Conservation (phyloP, 2,329 filamentous ascomycete genomes). For the Hypoxylon sp. region DNA sequence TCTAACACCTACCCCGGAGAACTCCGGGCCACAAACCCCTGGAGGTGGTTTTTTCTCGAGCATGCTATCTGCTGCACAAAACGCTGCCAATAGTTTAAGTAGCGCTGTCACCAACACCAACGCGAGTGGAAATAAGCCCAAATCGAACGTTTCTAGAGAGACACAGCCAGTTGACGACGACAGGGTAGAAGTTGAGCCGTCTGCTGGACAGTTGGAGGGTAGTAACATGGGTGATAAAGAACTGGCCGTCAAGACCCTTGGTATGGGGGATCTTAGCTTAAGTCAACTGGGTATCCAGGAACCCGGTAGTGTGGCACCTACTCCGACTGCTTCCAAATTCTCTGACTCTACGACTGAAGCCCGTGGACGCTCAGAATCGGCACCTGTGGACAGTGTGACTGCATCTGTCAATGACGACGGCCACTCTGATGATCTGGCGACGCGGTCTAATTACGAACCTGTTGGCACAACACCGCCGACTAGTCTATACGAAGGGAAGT, state of each 20-base stretch:
- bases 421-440: conserved; percentile 56
- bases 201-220: conserved; percentile 59
- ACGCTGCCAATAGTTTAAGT: conserved; percentile 82
- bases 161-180: conserved; percentile 55
- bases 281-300: conserved; percentile 87
- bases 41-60: conserved; percentile 90
- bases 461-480: conserved; percentile 72
- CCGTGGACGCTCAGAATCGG: conserved; percentile 70
- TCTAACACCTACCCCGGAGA: conserved; percentile 82
- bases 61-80: conserved; percentile 93
- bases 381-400: conserved; percentile 64
- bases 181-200: conserved; percentile 63
- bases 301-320: conserved; percentile 66
- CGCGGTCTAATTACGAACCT: conserved; percentile 68
- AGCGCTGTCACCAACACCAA: conserved; percentile 80
- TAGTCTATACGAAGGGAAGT: conserved; percentile 75
- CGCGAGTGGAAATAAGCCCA: conserved; percentile 66
- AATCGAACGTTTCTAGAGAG: conserved; percentile 53
- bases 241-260: conserved; percentile 88
- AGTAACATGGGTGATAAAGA: conserved; percentile 71
- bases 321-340: conserved; percentile 70
- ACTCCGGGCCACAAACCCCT: conserved; percentile 65
- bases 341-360: conserved; percentile 62
- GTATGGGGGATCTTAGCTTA: conserved; percentile 88
- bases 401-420: conserved; percentile 55